Conservation (phyloP, 306 rosid species). For the Castanea crenata region DNA sequence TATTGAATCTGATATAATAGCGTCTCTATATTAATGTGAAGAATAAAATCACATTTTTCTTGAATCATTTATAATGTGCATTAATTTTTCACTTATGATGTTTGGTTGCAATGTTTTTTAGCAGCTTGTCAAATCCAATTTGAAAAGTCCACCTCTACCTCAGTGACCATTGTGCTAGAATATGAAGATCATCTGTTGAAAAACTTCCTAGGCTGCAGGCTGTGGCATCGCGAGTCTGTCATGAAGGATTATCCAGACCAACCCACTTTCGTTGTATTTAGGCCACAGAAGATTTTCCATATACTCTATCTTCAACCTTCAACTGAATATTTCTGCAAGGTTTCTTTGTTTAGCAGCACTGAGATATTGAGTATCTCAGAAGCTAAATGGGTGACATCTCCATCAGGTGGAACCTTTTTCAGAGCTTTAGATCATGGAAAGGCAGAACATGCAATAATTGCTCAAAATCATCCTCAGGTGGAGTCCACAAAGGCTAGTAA, state of each 20-base stretch:
- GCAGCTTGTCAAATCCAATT: constrained; percentile 66
- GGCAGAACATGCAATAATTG: constrained; percentile 22
- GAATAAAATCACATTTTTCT: neutral
- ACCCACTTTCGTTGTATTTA: constrained; percentile 74
- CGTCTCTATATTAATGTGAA: neutral
- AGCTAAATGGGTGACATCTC: constrained; percentile 76
- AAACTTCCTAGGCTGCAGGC: constrained; percentile 72
- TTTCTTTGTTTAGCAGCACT: constrained; percentile 70
- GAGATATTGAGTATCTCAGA: constrained; percentile 72
- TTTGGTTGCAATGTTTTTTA: constrained; percentile 17
- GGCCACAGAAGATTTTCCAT: constrained; percentile 75
- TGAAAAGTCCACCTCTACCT: constrained; percentile 72
- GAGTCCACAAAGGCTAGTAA: constrained; percentile 55
- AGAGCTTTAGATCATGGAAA: constrained; percentile 23
- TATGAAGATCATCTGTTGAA: constrained; percentile 56
- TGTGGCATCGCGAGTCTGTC: constrained; percentile 64
- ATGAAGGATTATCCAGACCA: constrained; percentile 64
- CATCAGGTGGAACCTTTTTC: constrained; percentile 22
- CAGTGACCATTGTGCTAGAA: constrained; percentile 62
- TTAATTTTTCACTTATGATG: neutral
- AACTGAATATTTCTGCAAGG: constrained; percentile 81
- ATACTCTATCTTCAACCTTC: constrained; percentile 68
- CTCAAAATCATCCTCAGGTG: constrained; percentile 38
- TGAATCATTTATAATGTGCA: neutral
- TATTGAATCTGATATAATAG: constrained; percentile 23